Base-by-base conservation (phyloP, 1,284 basidiomycete genomes). In the Naganishia liquefaciens region DNA sequence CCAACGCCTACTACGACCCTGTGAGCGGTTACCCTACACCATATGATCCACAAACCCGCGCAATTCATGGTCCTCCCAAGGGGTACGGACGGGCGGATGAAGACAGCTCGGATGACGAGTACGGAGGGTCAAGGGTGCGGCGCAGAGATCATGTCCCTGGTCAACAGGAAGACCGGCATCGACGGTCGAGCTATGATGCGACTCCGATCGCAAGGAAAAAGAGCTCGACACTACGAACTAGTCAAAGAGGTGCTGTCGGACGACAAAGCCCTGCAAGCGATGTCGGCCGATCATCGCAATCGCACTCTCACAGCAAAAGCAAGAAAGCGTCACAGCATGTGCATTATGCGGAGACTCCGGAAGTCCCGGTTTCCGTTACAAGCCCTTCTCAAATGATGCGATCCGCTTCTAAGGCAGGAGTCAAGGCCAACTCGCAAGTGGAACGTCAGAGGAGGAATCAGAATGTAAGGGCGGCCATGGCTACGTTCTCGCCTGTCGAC, bases 1-100 rank as follows among this genome's bases (percentile, higher is more conserved):
- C 55, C 27, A 53, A 57, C 42, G 55, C 57, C 30, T 60, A 65
- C 28, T 65, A 65, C 50, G 54, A 65, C 33, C 55, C 55, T 3
- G n/a, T 44, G 30, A 65, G 54, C 25, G 64, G 64, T 10, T 65
- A 65, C 44, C 64, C 64, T 21, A 58, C 55, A 27, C 54, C 54
- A 21, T 51, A 53, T n/a, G 55, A 60, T 33, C 54, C 55, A 19
- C 40, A 39, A n/a, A 50, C 42, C 9, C 37, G 53, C 4, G 9
- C 46, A 3, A 15, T 3, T 15, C 11, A 52, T 15, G 23, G n/a
- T 51, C 55, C 17, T 3, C 33, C 46, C 49, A 63, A 49, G 33
- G 54, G 39, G 23, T 46, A 42, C 60, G 60, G 37, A 13, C 40
- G 25, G 13, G 28, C 21, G 13, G 37, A 2, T 23, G 49, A 53